These are phyloP conservation scores for Fusarium lyarnte DNA, from an alignment of 2,329 filamentous ascomycete species.

Conservation along the genomic window DNA sequence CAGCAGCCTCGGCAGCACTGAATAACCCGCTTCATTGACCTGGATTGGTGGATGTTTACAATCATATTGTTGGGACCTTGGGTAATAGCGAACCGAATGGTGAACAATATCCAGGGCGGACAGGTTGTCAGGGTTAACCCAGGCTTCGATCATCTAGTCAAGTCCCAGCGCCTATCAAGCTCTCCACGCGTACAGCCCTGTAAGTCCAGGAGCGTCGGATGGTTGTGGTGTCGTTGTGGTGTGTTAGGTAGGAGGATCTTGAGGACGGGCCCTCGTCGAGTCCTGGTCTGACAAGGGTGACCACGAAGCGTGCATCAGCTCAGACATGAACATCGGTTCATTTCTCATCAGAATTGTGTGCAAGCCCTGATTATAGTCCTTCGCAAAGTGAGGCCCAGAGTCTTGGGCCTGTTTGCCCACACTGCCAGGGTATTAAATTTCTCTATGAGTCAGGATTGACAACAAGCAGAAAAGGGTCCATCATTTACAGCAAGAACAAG, in stretches of 20 bases:
- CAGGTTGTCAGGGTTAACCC: constrained; percentile 32
- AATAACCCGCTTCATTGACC: constrained; percentile 7
- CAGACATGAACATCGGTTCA: constrained; percentile 26
- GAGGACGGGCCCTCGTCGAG: constrained; percentile 20
- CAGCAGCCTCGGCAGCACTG: constrained; percentile 7
- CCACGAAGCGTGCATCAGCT: constrained; percentile 30
- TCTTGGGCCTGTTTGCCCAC: constrained; percentile 16
- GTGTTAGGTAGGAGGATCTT: constrained; percentile 34
- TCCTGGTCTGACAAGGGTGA: constrained; percentile 26
- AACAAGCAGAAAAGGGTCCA: constrained; percentile 25
- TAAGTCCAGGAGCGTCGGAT: constrained; percentile 34
- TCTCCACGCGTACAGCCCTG: constrained; percentile 18
- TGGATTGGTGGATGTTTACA: constrained; percentile 35
- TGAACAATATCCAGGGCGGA: constrained; percentile 29
- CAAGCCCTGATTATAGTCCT: constrained; percentile 6
- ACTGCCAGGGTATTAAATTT: constrained; percentile 2
- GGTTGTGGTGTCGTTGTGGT: constrained; percentile 43
- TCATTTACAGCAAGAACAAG: constrained; percentile 20
- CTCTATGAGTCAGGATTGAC: constrained; percentile 31
- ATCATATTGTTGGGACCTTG: constrained; percentile 27
- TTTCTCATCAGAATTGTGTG: constrained; percentile 13
- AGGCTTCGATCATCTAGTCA: constrained; percentile 20
- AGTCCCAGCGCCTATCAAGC: constrained; percentile 13
- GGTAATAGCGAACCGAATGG: constrained; percentile 14
- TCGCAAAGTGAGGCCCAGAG: constrained; percentile 18